These are phyloP conservation scores for Morella rubra DNA, from an alignment of 306 rosid species.

Conservation along the genomic window DNA sequence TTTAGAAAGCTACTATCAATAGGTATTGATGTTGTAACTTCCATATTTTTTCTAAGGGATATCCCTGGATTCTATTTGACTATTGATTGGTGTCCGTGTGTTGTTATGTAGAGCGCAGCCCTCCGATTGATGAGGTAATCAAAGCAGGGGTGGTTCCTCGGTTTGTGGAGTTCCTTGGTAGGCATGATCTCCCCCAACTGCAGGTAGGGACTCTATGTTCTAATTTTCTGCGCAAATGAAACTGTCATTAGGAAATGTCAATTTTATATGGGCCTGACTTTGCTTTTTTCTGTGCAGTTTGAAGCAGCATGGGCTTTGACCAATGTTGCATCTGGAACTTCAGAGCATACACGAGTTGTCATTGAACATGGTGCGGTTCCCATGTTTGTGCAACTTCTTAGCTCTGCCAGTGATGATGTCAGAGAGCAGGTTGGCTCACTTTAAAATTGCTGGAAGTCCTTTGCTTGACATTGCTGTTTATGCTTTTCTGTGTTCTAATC, in stretches of 20 bases:
- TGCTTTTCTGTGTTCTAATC: no score
- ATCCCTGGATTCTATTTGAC: not conserved
- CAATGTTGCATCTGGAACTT: constrained; percentile 60
- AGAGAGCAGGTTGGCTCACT: constrained; percentile 62
- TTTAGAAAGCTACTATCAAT: constrained; percentile 59
- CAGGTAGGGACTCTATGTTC: constrained; percentile 34
- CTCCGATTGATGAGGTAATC: constrained; percentile 61
- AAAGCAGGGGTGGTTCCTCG: constrained; percentile 59
- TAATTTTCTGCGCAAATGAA: not conserved
- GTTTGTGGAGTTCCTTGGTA: constrained; percentile 58
- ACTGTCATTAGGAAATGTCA: not conserved
- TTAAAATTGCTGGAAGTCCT: not conserved
- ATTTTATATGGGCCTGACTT: not conserved
- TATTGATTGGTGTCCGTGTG: constrained; percentile 3
- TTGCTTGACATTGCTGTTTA: not conserved
- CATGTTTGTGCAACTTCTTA: constrained; percentile 56
- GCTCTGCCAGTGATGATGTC: constrained; percentile 54
- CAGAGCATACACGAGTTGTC: constrained; percentile 60
- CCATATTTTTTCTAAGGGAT: not conserved
- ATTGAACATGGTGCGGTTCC: constrained; percentile 71
- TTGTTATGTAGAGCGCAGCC: constrained; percentile 50
- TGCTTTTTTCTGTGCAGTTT: constrained; percentile 43
- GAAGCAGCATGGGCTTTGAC: constrained; percentile 80
- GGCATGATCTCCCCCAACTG: constrained; percentile 50
- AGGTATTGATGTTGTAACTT: constrained; percentile 33